Percentiles rank a stretch among this genome's conserved stretches.
These are phyloP conservation scores for Kingdonia uniflora DNA, from an alignment of 164 flowering plant genomes.

Conservation along the genomic window DNA sequence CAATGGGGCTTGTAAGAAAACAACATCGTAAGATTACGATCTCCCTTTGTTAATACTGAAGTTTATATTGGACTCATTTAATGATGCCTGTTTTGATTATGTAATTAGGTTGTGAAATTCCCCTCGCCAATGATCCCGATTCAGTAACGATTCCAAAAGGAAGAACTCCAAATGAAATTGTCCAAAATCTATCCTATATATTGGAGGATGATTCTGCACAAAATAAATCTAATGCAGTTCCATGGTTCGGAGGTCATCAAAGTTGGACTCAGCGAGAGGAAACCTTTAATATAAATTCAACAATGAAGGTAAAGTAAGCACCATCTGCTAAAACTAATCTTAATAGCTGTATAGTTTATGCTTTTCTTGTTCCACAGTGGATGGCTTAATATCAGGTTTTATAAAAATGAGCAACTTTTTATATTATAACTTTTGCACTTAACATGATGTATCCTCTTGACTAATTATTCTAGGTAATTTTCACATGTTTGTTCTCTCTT, in stretches of 20 bases:
- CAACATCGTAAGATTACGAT: constrained; percentile 65
- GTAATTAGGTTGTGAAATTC: constrained; percentile 73
- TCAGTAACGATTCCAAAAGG: constrained; percentile 51
- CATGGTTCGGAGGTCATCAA: constrained; percentile 83
- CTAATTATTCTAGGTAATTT: too few species aligned
- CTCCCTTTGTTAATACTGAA: not conserved
- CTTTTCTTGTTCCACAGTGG: too few species aligned
- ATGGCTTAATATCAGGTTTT: too few species aligned
- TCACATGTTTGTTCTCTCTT: too few species aligned
- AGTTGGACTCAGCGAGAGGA: constrained; percentile 76
- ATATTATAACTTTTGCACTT: too few species aligned
- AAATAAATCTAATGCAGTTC: constrained; percentile 36
- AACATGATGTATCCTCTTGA: too few species aligned
- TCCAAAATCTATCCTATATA: constrained; percentile 48
- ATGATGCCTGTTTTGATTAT: constrained; percentile 9
- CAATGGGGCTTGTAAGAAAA: constrained; percentile 61
- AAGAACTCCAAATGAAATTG: constrained; percentile 45
- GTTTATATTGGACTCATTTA: not conserved
- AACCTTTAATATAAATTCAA: constrained; percentile 59
- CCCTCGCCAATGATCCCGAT: constrained; percentile 58
- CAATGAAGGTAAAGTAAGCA: constrained; percentile 57
- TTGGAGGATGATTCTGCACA: constrained; percentile 38
- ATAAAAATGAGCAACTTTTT: too few species aligned
- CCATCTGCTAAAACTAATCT: too few species aligned
- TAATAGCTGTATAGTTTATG: too few species aligned